These are phyloP conservation scores for Boletus rubescentipes DNA, from an alignment of 768 basidiomycete genomes.

Conservation along the genomic window DNA sequence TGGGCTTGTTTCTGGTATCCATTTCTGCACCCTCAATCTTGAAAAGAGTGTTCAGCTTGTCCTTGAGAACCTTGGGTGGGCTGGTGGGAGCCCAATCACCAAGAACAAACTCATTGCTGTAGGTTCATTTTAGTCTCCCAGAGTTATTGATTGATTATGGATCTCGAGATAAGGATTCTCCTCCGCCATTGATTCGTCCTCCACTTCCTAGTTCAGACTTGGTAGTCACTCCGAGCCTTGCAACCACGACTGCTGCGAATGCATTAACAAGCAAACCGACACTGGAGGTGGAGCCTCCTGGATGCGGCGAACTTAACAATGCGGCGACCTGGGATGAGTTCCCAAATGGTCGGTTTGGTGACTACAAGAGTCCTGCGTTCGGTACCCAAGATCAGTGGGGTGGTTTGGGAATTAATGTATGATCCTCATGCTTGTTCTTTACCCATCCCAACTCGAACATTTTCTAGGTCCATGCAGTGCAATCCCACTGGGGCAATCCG, in stretches of 20 bases:
- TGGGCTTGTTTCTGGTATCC: slow-evolving; percentile 70
- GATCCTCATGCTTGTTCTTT: slow-evolving; percentile 9
- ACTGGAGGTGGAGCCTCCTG: slow-evolving; percentile 51
- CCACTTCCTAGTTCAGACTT: slow-evolving; percentile 35
- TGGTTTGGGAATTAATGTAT: slow-evolving; percentile 58
- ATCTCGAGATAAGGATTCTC: slow-evolving; percentile 38
- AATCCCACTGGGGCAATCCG: slow-evolving; percentile 74
- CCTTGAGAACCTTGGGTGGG: slow-evolving; percentile 79
- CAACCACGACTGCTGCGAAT: slow-evolving; percentile 60
- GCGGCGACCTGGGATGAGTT: slow-evolving; percentile 92
- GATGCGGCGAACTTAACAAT: slow-evolving; percentile 72
- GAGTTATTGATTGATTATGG: not conserved
- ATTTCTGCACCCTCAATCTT: slow-evolving; percentile 95
- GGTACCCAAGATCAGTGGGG: slow-evolving; percentile 82
- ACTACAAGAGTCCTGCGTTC: slow-evolving; percentile 95
- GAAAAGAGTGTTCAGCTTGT: slow-evolving; percentile 92
- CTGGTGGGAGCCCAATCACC: slow-evolving; percentile 38
- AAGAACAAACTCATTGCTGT: slow-evolving; percentile 73
- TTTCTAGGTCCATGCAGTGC: slow-evolving; percentile 56
- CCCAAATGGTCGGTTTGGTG: slow-evolving; percentile 97
- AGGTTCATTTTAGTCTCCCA: slow-evolving; percentile 17
- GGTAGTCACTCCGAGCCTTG: slow-evolving; percentile 62
- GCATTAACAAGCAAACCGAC: slow-evolving; percentile 50
- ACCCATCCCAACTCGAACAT: not conserved
- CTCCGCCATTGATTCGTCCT: slow-evolving; percentile 33